Base-by-base conservation (phyloP, 2,329 filamentous ascomycete species). In the Alternaria viburni region DNA sequence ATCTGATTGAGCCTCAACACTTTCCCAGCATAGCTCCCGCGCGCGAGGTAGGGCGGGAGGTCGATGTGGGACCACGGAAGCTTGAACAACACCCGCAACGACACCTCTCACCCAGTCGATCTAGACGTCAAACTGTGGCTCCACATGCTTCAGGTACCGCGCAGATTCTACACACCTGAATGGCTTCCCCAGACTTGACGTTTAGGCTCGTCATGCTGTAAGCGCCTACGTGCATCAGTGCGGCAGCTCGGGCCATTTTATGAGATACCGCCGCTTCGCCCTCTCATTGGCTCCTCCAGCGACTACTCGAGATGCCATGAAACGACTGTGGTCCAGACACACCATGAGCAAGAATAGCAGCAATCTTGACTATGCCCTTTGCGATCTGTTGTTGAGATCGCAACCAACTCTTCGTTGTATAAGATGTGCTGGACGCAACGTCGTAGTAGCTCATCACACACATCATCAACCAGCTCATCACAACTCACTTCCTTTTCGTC, bases 221-320 rank as follows among this genome's bases (percentile, higher is more conserved):
- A 71, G 72, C 77, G 77, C 77, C 72, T 69, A 59, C 50, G 46
- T 66, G 66, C 69, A 75, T 76, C 76, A 68, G 71, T 75, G 76
- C 74, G 63, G 57, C 70, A 61, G 65, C 75, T 77, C 76, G 75
- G 77, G 77, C 36, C 70, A 74, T 69, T 78, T 78, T 74, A 60
- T 73, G 67, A 67, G 61, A 75, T 59, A 69, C 70, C 36, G 36
- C 36, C 36, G 54, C 57, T 74, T 63, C 69, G 62, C 52, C 51
- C 59, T 43, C 74, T 76, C 57, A 79, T 80, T 80, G 77, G 78
- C 69, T 57, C 51, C 41, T 47, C 49, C 72, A 76, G 78, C 78
- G 78, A 78, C 77, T 79, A 77, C 76, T 79, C 77, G 66, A 72
- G 68, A 76, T 74, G 43, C 61, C 65, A 68, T 80, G 76, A 79